Evolutionary conservation across 768 basidiomycete genomes (phyloP).

Genomic region (Lactarius indigo): DNA sequence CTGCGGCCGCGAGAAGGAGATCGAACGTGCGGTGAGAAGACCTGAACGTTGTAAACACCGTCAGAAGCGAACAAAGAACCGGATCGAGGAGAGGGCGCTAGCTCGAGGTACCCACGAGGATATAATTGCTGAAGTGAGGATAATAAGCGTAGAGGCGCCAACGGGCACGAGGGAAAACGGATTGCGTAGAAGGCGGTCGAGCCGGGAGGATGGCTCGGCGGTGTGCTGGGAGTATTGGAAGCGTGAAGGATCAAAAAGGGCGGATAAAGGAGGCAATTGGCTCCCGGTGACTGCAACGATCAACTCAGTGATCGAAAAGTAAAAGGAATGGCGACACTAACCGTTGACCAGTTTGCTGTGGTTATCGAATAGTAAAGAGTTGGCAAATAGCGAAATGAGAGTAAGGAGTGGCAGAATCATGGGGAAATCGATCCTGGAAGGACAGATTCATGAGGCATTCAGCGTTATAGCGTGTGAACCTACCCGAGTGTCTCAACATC

Average conservation of each 20-base stretch:
- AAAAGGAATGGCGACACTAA: constrained; percentile 35
- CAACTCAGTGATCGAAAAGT: neutral
- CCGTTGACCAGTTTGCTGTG: constrained; percentile 62
- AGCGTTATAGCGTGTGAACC: constrained; percentile 23
- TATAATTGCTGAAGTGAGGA: constrained; percentile 50
- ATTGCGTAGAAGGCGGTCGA: constrained; percentile 47
- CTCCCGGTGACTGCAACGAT: constrained; percentile 51
- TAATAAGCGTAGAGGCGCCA: constrained; percentile 50
- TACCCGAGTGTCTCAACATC: constrained; percentile 40
- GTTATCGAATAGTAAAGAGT: constrained; percentile 57
- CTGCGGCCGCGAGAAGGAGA: constrained; percentile 73
- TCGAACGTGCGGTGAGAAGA: constrained; percentile 71
- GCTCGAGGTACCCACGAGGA: constrained; percentile 47
- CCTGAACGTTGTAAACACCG: constrained; percentile 23
- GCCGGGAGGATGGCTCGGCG: constrained; percentile 20
- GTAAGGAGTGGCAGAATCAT: constrained; percentile 52
- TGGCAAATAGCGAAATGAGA: constrained; percentile 53
- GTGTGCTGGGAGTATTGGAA: constrained; percentile 32
- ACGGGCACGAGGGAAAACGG: constrained; percentile 72
- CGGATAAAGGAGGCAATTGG: constrained; percentile 51
- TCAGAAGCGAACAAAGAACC: neutral
- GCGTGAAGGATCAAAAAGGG: constrained; percentile 46
- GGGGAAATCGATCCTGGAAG: constrained; percentile 62
- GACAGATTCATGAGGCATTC: neutral
- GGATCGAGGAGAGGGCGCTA: neutral